Percentiles rank a stretch among this genome's conserved stretches.
Evolutionary conservation across 169 alveolate genomes (phyloP).

Genomic region (Plasmodium malariae): DNA sequence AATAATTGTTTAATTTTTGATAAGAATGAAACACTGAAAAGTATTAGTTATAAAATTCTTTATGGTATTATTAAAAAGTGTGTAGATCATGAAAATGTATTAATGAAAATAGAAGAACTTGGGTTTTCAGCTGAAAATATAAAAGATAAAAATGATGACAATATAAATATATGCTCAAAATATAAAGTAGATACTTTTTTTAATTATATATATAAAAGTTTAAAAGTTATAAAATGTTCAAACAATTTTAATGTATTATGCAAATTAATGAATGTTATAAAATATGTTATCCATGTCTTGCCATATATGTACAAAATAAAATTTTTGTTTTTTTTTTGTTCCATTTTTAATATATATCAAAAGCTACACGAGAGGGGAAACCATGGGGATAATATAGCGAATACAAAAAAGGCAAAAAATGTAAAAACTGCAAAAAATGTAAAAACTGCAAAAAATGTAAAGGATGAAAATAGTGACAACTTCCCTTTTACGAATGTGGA

Average conservation of each 20-base stretch:
- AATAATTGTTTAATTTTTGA: slow-evolving; percentile 52
- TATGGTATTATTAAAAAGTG: slow-evolving; percentile 69
- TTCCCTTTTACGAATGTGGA: slow-evolving; percentile 14
- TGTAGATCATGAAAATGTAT: slow-evolving; percentile 70
- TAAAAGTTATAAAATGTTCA: slow-evolving; percentile 34
- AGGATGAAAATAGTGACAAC: background rate
- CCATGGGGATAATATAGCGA: background rate
- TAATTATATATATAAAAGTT: slow-evolving; percentile 54
- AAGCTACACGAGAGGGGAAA: slow-evolving; percentile 11
- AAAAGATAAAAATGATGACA: slow-evolving; percentile 56
- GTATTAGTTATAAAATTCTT: slow-evolving; percentile 48
- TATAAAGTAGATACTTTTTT: slow-evolving; percentile 55
- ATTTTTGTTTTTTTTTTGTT: slow-evolving; percentile 54
- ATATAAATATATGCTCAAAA: slow-evolving; percentile 63
- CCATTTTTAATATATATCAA: slow-evolving; percentile 72
- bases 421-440: no score
- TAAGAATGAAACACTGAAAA: slow-evolving; percentile 31
- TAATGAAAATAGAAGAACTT: slow-evolving; percentile 76
- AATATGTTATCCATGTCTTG: slow-evolving; percentile 8
- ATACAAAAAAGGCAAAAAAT: background rate
- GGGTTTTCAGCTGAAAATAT: slow-evolving; percentile 75
- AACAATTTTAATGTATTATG: slow-evolving; percentile 49
- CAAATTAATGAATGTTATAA: slow-evolving; percentile 61
- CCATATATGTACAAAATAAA: slow-evolving; percentile 64
- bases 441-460: background rate